phyloP scores from a whole-genome alignment of 768 basidiomycete species.

The Boletus fagicola region DNA sequence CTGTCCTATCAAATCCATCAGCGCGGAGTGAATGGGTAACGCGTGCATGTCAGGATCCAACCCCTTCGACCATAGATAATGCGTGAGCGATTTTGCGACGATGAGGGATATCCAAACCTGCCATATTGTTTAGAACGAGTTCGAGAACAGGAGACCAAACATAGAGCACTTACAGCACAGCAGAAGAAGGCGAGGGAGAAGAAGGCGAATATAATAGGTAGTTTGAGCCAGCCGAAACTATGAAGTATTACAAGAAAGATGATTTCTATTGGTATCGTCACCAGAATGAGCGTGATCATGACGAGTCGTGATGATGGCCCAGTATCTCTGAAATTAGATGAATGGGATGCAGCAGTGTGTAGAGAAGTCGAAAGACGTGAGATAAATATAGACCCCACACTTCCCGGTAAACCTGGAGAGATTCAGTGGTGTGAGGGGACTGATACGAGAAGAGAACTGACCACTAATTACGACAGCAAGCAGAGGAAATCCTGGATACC shows the following conservation, averaged over 20 bases:
- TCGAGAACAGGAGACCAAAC: neutral
- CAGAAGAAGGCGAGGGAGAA: constrained; percentile 72
- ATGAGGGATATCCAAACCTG: constrained; percentile 72
- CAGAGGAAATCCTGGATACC: constrained; percentile 84
- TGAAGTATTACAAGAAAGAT: constrained; percentile 68
- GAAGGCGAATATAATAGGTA: constrained; percentile 66
- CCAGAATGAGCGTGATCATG: constrained; percentile 64
- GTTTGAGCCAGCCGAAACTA: constrained; percentile 72
- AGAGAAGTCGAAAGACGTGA: constrained; percentile 88
- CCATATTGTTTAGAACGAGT: neutral
- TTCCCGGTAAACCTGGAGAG: constrained; percentile 72
- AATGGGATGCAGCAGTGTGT: constrained; percentile 45
- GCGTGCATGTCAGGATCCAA: constrained; percentile 92
- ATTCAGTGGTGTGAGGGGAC: neutral
- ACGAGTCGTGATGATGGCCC: constrained; percentile 50
- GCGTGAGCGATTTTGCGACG: constrained; percentile 64
- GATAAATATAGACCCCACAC: constrained; percentile 86
- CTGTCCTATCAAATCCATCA: constrained; percentile 85
- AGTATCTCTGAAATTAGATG: constrained; percentile 1
- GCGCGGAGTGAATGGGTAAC: constrained; percentile 85
- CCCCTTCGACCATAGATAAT: constrained; percentile 72
- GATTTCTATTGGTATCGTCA: constrained; percentile 80
- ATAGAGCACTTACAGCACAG: constrained; percentile 56
- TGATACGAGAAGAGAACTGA: constrained; percentile 29
- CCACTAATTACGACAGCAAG: constrained; percentile 88